Conservation (phyloP, 1,284 basidiomycete genomes). For the Gomphus bonarii region DNA sequence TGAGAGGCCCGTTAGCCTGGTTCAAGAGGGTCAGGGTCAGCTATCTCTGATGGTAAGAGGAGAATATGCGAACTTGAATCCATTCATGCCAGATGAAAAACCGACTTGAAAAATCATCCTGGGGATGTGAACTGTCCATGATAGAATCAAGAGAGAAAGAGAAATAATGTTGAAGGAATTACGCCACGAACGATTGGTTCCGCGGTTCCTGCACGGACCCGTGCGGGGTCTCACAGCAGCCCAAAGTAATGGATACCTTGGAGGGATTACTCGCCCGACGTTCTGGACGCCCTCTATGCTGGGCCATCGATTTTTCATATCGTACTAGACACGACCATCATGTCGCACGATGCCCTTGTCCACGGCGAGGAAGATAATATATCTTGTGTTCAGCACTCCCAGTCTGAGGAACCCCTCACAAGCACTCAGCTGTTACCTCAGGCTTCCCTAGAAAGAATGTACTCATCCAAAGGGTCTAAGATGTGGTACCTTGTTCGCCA, state of each 20-base stretch:
- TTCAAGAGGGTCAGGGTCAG: conserved; percentile 7
- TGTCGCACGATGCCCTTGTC: conserved; percentile 7
- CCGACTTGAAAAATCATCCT: conserved; percentile 66
- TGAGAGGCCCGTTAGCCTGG: conserved; percentile 67
- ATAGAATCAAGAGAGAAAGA: not conserved
- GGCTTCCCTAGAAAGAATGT: not conserved
- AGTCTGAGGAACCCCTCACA: not conserved
- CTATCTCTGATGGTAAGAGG: not conserved
- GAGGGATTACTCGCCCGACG: conserved; percentile 4
- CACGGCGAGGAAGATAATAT: conserved; percentile 8
- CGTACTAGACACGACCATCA: conserved; percentile 11
- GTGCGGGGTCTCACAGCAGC: not conserved
- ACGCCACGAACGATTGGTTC: not conserved
- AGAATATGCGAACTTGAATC: conserved; percentile 29
- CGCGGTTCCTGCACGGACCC: not conserved
- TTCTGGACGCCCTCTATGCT: conserved; percentile 8
- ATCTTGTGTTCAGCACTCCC: not conserved
- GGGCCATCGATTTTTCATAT: conserved; percentile 8
- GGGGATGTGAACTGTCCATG: conserved; percentile 67
- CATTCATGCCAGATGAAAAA: conserved; percentile 85
- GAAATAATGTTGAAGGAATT: not conserved
- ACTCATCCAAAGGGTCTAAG: conserved; percentile 15
- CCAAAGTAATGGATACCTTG: conserved; percentile 9
- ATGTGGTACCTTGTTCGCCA: conserved; percentile 23
- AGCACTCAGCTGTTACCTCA: not conserved